Percentiles rank a stretch among this genome's conserved stretches.
These are phyloP conservation scores for Phytophthora sansomeana DNA, from an alignment of 352 stramenopile species.

Conservation along the genomic window DNA sequence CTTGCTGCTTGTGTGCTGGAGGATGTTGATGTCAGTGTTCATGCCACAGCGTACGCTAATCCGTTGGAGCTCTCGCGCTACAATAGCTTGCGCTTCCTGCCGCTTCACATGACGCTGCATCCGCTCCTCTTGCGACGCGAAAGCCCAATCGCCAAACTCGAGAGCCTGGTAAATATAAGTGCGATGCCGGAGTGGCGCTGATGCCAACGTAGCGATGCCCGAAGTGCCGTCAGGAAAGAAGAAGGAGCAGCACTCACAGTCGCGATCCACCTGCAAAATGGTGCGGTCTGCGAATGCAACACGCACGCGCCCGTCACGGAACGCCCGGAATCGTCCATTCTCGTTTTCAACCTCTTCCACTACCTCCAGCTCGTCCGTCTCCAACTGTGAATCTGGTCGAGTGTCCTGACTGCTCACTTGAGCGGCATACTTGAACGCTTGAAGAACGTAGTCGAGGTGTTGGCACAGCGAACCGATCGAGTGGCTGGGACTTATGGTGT, in stretches of 20 bases:
- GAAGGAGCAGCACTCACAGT: slow-evolving; percentile 52
- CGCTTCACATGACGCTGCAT: slow-evolving; percentile 47
- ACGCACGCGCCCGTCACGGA: slow-evolving; percentile 66
- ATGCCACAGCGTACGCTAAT: slow-evolving; percentile 54
- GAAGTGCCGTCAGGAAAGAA: slow-evolving; percentile 57
- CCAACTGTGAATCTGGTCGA: neutral
- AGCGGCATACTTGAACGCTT: slow-evolving; percentile 29
- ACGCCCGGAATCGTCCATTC: slow-evolving; percentile 71
- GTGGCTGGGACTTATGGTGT: slow-evolving; percentile 11
- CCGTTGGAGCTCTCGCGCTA: slow-evolving; percentile 48
- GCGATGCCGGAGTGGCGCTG: slow-evolving; percentile 47
- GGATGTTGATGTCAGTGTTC: slow-evolving; percentile 24
- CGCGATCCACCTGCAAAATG: slow-evolving; percentile 64
- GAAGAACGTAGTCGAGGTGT: slow-evolving; percentile 44
- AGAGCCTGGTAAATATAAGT: slow-evolving; percentile 61
- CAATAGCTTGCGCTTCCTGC: slow-evolving; percentile 40
- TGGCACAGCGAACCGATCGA: slow-evolving; percentile 37
- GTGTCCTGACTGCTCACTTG: neutral
- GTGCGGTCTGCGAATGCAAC: slow-evolving; percentile 77
- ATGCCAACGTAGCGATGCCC: slow-evolving; percentile 45
- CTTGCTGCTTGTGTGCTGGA: slow-evolving; percentile 13
- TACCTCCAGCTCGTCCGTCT: slow-evolving; percentile 30
- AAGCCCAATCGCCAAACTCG: slow-evolving; percentile 76
- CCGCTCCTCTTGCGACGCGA: slow-evolving; percentile 59
- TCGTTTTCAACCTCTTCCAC: slow-evolving; percentile 56